phyloP scores from a whole-genome alignment of 148 eudicot genomes.

The Gaultheria prostrata region DNA sequence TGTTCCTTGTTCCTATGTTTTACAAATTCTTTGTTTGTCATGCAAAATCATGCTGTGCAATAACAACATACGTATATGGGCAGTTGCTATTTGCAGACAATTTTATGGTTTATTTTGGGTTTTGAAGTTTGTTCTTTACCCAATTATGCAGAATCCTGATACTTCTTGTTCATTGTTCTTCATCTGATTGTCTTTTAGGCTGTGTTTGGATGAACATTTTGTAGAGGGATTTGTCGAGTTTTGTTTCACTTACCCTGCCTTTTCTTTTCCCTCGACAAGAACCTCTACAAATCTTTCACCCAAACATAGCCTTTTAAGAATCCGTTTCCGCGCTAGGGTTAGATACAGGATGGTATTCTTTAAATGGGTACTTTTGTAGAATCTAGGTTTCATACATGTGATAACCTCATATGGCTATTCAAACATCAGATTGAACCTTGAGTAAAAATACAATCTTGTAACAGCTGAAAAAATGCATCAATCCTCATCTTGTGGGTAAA shows the following conservation, averaged over 20 bases:
- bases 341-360: background rate
- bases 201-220: background rate
- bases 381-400: background rate
- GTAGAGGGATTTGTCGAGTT: background rate
- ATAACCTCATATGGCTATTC: background rate
- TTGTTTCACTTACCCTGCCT: background rate
- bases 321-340: background rate
- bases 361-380: background rate
- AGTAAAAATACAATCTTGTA: background rate
- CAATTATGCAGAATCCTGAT: background rate
- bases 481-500: background rate
- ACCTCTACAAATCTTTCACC: background rate
- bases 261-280: background rate
- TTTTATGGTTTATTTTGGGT: background rate
- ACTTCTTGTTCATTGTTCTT: background rate
- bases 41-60: background rate
- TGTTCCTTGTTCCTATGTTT: background rate
- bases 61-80: background rate
- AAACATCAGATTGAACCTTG: background rate
- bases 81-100: constrained; percentile 3
- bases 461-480: background rate
- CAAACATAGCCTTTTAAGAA: background rate
- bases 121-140: background rate
- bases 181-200: background rate
- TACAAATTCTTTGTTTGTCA: background rate